A percentile compares a stretch with the other conserved stretches of the same genome.
These are phyloP conservation scores for Amborella trichopoda DNA, from an alignment of 164 flowering plant species.

Conservation along the genomic window DNA sequence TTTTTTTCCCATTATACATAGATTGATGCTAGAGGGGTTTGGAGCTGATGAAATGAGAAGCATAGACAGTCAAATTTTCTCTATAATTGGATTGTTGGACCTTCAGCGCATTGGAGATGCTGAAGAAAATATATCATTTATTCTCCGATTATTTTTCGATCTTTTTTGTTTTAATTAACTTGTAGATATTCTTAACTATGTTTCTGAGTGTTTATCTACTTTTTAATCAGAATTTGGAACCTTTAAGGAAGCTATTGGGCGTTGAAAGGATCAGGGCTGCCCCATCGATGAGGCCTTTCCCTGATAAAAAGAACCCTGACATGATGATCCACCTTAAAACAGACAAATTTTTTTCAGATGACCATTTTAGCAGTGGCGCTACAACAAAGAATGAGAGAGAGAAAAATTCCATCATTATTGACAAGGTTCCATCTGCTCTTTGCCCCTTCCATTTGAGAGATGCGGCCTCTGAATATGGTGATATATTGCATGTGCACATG, in stretches of 20 bases:
- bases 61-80: no score
- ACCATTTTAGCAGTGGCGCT: conserved; percentile 3
- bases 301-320: conserved; percentile 1
- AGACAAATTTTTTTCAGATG: not conserved
- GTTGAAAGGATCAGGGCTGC: conserved; percentile 1
- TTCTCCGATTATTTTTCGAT: not conserved
- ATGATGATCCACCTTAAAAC: not conserved
- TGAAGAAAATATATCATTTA: not conserved
- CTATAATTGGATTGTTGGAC: not conserved
- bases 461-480: conserved; percentile 13
- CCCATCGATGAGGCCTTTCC: not conserved
- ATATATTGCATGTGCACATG: conserved; percentile 13
- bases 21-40: no score
- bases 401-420: conserved; percentile 13
- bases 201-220: no score
- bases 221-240: conserved; percentile 11
- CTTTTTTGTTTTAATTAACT: not conserved
- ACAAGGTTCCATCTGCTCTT: conserved; percentile 17
- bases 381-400: not conserved
- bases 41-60: no score
- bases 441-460: conserved; percentile 11
- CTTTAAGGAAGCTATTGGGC: not conserved
- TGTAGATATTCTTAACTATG: not conserved
- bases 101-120: not conserved
- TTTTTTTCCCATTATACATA: no score